Percentiles rank a stretch among this genome's conserved stretches.
These are phyloP conservation scores for Tuber microsphaerosporum DNA, from an alignment of 495 filamentous ascomycete genomes.

Conservation along the genomic window DNA sequence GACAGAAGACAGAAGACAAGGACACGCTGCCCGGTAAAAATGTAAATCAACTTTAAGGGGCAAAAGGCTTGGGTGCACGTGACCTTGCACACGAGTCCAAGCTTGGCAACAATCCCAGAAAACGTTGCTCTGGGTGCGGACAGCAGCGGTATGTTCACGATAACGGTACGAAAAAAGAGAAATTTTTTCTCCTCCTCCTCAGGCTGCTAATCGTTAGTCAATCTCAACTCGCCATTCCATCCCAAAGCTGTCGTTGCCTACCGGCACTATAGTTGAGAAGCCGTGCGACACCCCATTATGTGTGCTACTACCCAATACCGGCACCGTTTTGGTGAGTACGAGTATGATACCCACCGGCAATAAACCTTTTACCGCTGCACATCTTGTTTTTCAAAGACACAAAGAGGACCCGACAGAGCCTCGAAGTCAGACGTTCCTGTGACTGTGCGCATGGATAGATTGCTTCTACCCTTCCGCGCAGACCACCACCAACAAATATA, in stretches of 20 bases:
- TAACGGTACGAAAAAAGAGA: neutral
- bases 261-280: neutral
- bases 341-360: neutral
- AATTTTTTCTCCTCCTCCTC: neutral
- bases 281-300: neutral
- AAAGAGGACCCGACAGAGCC: neutral
- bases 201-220: neutral
- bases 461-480: neutral
- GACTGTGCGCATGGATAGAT: neutral
- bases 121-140: neutral
- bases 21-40: conserved; percentile 3
- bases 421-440: neutral
- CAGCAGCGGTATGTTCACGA: neutral
- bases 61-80: neutral
- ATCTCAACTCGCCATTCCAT: neutral
- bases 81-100: neutral
- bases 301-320: neutral
- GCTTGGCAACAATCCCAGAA: neutral
- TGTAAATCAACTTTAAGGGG: conserved; percentile 3
- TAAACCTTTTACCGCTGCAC: conserved; percentile 1
- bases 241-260: neutral
- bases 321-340: neutral
- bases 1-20: neutral
- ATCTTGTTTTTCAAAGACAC: neutral
- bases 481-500: neutral